Conservation (phyloP, 345 rosid genomes). For the Gossypium turneri region DNA sequence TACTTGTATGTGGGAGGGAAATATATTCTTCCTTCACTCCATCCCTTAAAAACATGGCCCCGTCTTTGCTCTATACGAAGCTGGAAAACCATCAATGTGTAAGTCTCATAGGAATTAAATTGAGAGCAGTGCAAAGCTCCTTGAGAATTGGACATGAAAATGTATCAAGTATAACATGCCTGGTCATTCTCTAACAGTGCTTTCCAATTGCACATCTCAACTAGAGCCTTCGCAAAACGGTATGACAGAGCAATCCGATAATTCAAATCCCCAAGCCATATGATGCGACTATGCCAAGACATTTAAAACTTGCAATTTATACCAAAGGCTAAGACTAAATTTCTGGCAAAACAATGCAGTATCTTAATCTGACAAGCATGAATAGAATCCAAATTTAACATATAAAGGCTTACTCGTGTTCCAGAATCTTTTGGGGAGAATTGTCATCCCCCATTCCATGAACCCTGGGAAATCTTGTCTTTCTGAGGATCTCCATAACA, state of each 20-base stretch:
- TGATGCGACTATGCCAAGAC: conserved; percentile 57
- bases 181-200: conserved; percentile 91
- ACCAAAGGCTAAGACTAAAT: neutral
- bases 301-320: conserved; percentile 5
- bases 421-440: conserved; percentile 82
- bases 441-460: conserved; percentile 53
- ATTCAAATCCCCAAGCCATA: conserved; percentile 98
- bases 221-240: conserved; percentile 83
- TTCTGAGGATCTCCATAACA: conserved; percentile 92
- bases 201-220: conserved; percentile 98
- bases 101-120: conserved; percentile 5
- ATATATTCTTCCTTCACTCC: conserved; percentile 91
- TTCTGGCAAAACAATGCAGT: neutral
- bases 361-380: neutral
- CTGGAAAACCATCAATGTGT: conserved; percentile 33
- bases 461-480: conserved; percentile 91
- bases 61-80: conserved; percentile 70
- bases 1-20: conserved; percentile 99
- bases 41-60: conserved; percentile 81
- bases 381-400: too few species aligned
- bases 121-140: neutral
- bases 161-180: conserved; percentile 36
- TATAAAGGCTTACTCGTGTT: conserved; percentile 64
- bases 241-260: conserved; percentile 87
- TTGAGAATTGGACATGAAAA: neutral